Percentiles rank a stretch among this genome's conserved stretches.
phyloP scores from a whole-genome alignment of 352 stramenopile genomes.

The Phytopythium montanum region DNA sequence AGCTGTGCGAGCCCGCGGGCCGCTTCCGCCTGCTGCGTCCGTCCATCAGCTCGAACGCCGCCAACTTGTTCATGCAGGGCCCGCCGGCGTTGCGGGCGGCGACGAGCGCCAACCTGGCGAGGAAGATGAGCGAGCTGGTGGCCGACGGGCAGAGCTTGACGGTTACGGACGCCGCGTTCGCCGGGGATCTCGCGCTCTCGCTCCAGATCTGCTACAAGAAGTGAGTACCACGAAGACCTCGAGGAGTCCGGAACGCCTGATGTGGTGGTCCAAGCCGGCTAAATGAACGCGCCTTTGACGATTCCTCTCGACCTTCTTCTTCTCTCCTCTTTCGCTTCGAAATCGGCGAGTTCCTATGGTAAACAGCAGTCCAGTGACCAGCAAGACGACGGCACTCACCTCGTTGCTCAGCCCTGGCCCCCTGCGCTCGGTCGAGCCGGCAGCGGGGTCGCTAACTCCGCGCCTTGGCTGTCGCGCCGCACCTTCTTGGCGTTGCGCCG shows the following conservation, averaged over 20 bases:
- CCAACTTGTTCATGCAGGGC: conserved; percentile 81
- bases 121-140: conserved; percentile 87
- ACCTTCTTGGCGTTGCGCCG: conserved; percentile 27
- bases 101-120: conserved; percentile 92
- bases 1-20: conserved; percentile 38
- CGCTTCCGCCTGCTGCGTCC: conserved; percentile 66
- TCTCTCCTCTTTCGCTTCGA: no score
- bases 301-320: background rate
- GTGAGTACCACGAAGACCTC: no score
- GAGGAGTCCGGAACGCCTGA: no score
- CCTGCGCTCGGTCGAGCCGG: conserved; percentile 12
- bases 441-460: conserved; percentile 19
- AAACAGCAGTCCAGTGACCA: background rate
- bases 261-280: background rate
- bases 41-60: conserved; percentile 57
- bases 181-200: conserved; percentile 68
- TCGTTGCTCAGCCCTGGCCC: conserved; percentile 19
- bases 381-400: background rate
- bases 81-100: conserved; percentile 80
- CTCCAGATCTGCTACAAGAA: conserved; percentile 57
- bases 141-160: conserved; percentile 87
- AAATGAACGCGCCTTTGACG: background rate
- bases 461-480: conserved; percentile 25
- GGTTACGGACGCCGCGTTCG: conserved; percentile 94
- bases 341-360: background rate